phyloP scores from a whole-genome alignment of 805 yeast genomes.

The Yamadazyma akitaensis region DNA sequence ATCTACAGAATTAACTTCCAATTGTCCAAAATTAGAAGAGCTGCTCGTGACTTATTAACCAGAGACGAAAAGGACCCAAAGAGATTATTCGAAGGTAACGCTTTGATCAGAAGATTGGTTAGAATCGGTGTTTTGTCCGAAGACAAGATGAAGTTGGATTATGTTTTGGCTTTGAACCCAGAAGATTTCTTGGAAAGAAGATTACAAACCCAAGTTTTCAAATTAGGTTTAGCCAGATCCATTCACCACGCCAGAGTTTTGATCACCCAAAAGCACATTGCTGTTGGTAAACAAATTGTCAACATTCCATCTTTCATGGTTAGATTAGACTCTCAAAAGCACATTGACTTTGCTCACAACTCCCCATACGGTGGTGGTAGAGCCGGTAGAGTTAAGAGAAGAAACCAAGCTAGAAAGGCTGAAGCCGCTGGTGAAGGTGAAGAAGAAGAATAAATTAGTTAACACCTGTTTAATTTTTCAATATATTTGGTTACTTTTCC shows the following conservation, averaged over 20 bases:
- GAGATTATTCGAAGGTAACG: slow-evolving; percentile 99
- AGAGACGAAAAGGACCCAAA: slow-evolving; percentile 99
- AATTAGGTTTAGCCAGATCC: slow-evolving; percentile 98
- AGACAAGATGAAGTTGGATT: slow-evolving; percentile 99
- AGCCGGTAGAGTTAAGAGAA: slow-evolving; percentile 99
- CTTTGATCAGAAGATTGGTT: slow-evolving; percentile 98
- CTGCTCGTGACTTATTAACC: slow-evolving; percentile 99
- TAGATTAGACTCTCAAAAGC: slow-evolving; percentile 99
- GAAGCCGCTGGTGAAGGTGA: slow-evolving; percentile 70
- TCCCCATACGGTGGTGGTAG: slow-evolving; percentile 99
- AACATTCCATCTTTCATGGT: slow-evolving; percentile 99
- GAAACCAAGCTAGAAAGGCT: slow-evolving; percentile 65
- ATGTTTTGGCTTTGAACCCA: slow-evolving; percentile 94
- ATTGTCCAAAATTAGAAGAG: slow-evolving; percentile 99
- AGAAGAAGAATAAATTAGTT: slow-evolving; percentile 68
- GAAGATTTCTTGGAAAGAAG: slow-evolving; percentile 99
- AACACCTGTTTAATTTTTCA: slow-evolving; percentile 8
- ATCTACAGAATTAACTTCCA: slow-evolving; percentile 99
- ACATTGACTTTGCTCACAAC: slow-evolving; percentile 98
- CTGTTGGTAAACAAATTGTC: slow-evolving; percentile 99
- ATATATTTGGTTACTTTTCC: slow-evolving; percentile 14
- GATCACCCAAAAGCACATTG: slow-evolving; percentile 98
- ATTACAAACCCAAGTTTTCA: slow-evolving; percentile 99
- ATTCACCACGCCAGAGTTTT: slow-evolving; percentile 99
- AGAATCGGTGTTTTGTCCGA: slow-evolving; percentile 98